phyloP scores from a whole-genome alignment of 305 asterid species.

The Ilex paraguariensis region DNA sequence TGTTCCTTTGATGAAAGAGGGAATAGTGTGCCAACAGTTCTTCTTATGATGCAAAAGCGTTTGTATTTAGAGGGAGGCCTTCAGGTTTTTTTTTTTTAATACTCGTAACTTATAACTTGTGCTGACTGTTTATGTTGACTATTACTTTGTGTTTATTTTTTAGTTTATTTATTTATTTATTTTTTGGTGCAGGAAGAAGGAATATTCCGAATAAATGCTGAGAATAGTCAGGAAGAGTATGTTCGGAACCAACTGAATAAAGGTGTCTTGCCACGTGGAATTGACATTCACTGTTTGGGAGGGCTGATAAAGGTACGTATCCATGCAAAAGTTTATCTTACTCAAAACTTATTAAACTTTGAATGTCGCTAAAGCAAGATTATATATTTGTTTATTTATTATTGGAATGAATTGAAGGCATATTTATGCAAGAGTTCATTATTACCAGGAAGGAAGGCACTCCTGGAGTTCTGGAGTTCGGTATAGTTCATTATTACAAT shows the following conservation, averaged over 20 bases:
- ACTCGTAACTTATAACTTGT: not conserved
- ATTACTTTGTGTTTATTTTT: not conserved
- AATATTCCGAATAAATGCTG: constrained; percentile 77
- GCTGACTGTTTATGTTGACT: not conserved
- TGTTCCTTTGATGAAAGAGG: constrained; percentile 71
- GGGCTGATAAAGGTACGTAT: constrained; percentile 70
- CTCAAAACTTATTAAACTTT: not conserved
- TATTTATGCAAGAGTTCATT: too few species aligned
- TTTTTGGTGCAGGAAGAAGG: constrained; percentile 64
- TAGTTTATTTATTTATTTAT: too few species aligned
- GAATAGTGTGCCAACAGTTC: constrained; percentile 75
- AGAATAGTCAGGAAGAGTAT: constrained; percentile 59
- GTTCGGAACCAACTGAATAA: constrained; percentile 57
- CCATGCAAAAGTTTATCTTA: not conserved
- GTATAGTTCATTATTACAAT: too few species aligned
- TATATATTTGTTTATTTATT: too few species aligned
- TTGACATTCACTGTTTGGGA: constrained; percentile 79
- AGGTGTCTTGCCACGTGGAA: constrained; percentile 63
- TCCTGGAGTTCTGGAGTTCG: too few species aligned
- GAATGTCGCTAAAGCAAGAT: too few species aligned
- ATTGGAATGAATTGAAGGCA: too few species aligned
- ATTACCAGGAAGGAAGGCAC: too few species aligned
- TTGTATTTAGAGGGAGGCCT: constrained; percentile 75
- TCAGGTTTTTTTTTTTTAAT: constrained; percentile 25
- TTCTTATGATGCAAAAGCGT: constrained; percentile 68